Conservation (phyloP, 1,139 yeast species). For the Tardiomyces digboiensis region DNA sequence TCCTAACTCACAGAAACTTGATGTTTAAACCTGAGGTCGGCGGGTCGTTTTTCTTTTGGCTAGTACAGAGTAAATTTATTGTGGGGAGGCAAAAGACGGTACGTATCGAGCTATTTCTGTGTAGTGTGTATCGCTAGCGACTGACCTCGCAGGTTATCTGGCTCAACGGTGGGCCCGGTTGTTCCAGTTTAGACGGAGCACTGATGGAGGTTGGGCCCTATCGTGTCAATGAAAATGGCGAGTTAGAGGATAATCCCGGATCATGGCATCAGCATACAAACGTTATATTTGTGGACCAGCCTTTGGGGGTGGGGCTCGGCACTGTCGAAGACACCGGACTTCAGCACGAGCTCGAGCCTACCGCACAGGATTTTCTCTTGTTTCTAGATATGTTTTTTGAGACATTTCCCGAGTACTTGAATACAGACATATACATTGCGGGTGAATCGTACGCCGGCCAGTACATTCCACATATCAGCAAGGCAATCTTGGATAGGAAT, state of each 20-base stretch:
- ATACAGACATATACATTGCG: conserved; percentile 64
- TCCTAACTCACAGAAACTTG: conserved; percentile 41
- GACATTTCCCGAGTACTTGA: conserved; percentile 63
- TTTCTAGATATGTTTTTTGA: conserved; percentile 62
- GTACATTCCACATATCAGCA: conserved; percentile 82
- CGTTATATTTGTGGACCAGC: conserved; percentile 85
- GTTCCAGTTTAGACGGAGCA: conserved; percentile 98
- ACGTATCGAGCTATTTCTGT: background rate
- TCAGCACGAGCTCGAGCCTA: conserved; percentile 47
- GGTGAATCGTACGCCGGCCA: conserved; percentile 99
- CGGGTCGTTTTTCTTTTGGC: conserved; percentile 77
- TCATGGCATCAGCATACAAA: conserved; percentile 82
- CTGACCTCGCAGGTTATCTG: conserved; percentile 38
- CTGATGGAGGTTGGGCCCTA: conserved; percentile 90
- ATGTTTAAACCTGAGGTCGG: conserved; percentile 36
- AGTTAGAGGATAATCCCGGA: conserved; percentile 49
- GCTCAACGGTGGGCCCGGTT: conserved; percentile 88
- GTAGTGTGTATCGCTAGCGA: background rate
- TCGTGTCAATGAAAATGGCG: conserved; percentile 43
- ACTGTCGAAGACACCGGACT: conserved; percentile 39
- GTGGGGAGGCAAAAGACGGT: conserved; percentile 13
- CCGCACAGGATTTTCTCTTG: conserved; percentile 47
- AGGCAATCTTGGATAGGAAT: conserved; percentile 45
- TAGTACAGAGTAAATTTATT: conserved; percentile 23
- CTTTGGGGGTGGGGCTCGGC: conserved; percentile 91